Base-by-base conservation (phyloP, 495 filamentous ascomycete genomes). In the Daldinia childiae region DNA sequence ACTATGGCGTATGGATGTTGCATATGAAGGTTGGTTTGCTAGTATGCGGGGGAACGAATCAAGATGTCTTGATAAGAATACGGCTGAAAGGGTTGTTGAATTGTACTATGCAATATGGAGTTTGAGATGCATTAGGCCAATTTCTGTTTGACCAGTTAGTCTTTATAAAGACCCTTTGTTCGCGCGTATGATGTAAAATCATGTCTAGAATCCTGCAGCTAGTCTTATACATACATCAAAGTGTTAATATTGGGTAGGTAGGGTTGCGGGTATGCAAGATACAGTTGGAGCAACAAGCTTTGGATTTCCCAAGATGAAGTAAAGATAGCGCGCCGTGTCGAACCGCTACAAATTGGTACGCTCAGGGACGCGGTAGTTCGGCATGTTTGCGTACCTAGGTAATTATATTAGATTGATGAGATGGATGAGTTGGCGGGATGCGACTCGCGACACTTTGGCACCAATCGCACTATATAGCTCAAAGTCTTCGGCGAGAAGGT, bases 1-100 rank as follows among this genome's bases (percentile, higher is more conserved):
- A 39, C 62, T 45, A 66, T 62, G 68, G 60, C 57, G 64, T 65
- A 14, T 66, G 12, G 6, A 38, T 65, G 30, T 38, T 4, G n/a
- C 17, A 36, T 57, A 17, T 57, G 30, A 63, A 39, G 45, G 56
- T 24, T 60, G 52, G 62, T 52, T 50, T 62, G 57, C 58, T 65
- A 65, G 39, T 54, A 66, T 71, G 69, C 59, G 59, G 69, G 68
- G 69, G 69, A 63, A 58, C 69, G 69, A 72, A 72, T 72, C 45
- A 67, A 55, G 64, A 34, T 27, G 19, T 17, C 3, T n/a, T 72
- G 69, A 72, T 72, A 72, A 72, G 64, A 27, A 55, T 19, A 61
- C 34, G 39, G 39, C 19, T 63, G 43, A 55, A 71, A 17, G 51
- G 30, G 38, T 48, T 34, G 32, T 24, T 51, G 54, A 15, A 29